Percentiles rank a stretch among this genome's conserved stretches.
phyloP scores from a whole-genome alignment of 2,329 filamentous ascomycete species.

The Fusarium sp. region DNA sequence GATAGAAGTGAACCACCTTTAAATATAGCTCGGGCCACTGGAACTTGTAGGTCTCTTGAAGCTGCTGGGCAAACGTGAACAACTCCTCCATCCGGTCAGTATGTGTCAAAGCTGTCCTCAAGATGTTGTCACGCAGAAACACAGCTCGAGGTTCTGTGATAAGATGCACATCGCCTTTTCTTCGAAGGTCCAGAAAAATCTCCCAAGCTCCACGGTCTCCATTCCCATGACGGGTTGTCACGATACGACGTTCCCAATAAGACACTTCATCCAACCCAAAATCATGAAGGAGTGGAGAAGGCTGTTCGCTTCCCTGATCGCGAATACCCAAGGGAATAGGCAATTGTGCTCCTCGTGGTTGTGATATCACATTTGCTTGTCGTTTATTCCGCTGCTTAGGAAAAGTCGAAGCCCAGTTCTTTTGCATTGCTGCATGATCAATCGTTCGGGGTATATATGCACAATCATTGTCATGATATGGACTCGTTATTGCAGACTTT shows the following conservation, averaged over 20 bases:
- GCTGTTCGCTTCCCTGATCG: not conserved
- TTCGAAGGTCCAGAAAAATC: conserved; percentile 39
- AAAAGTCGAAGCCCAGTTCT: conserved; percentile 9
- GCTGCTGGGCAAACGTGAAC: conserved; percentile 44
- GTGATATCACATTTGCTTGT: conserved; percentile 29
- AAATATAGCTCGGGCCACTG: conserved; percentile 62
- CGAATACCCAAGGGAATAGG: conserved; percentile 22
- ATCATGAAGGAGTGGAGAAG: not conserved
- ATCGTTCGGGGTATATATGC: conserved; percentile 14
- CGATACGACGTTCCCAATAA: conserved; percentile 35
- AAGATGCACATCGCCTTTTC: conserved; percentile 25
- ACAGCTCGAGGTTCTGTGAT: conserved; percentile 40
- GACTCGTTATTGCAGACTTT: conserved; percentile 17
- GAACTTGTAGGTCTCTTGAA: conserved; percentile 50
- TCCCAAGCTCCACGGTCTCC: conserved; percentile 44
- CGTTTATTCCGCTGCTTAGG: not conserved
- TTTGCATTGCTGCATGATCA: conserved; percentile 3
- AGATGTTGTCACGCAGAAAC: conserved; percentile 44
- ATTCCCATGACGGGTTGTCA: conserved; percentile 30
- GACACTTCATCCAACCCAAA: conserved; percentile 19
- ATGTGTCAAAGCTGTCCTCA: conserved; percentile 44
- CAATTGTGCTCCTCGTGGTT: conserved; percentile 19
- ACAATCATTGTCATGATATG: conserved; percentile 2
- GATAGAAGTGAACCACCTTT: conserved; percentile 55
- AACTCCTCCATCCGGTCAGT: conserved; percentile 41